Base-by-base conservation (phyloP, 805 yeast species). In the Candida vaughaniae region DNA sequence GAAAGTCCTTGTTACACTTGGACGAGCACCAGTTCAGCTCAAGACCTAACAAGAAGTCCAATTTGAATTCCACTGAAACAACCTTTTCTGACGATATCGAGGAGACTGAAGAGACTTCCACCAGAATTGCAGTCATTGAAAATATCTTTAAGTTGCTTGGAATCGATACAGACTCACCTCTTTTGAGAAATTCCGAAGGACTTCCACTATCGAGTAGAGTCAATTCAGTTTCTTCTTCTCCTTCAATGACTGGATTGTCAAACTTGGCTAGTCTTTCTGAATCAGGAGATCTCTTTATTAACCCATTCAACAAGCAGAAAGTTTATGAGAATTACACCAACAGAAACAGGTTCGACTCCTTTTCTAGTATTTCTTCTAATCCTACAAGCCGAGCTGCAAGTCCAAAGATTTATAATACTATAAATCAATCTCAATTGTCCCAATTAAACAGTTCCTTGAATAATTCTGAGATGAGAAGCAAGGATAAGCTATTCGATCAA, bases 111-210 rank as follows among this genome's bases (percentile, higher is more conserved):
- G 91, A 84, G 32, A 67, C 77, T 0, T 71, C 84, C 0, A 57
- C 83, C 17, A 64, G 84, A 36, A 64, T 71, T 15, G 86, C 91
- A 0, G 57, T 89, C 1, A 73, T 82, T 4, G 95, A 85, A 47
- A 82, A 80, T 17, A 73, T 89, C 28, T 82, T 88, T 52, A 71
- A 71, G 35, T 62, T 78, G 22, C 62, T 88, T 22, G 96, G 96
- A 0, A 69, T 88, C 8, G 53, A 55, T 14, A 68, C 62, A 29
- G 73, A 32, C 15, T 37, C 46, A 8, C 31, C 35, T 4, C 10
- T 35, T 4, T 33, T 45, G 16, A 33, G 28, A 17, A 33, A 26
- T 9, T 22, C 33, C 4, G 31, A 25, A 5, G 9, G 7, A 12
- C 2, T 70, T 19, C 12, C 38, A 7, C 61, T 40, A 66, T 1